These are phyloP conservation scores for Miamiensis avidus DNA, from an alignment of 169 alveolate genomes.

Conservation along the genomic window DNA sequence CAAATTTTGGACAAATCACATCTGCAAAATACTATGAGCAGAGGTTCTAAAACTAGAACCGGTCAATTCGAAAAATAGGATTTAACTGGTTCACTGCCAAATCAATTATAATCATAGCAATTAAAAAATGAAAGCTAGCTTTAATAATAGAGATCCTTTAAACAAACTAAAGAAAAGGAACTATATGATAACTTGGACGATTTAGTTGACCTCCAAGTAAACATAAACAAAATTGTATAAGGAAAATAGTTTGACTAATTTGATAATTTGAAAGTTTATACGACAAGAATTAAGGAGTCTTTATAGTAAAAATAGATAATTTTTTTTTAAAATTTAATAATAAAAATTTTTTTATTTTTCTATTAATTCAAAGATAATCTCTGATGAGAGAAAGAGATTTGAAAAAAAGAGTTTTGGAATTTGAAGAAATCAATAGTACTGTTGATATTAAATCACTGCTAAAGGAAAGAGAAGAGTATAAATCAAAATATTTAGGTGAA, in stretches of 20 bases:
- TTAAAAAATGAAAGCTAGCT: background rate
- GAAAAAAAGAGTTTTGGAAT: constrained; percentile 7
- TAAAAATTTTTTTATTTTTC: background rate
- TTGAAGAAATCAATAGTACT: constrained; percentile 16
- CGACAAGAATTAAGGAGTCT: constrained; percentile 16
- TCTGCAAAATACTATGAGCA: background rate
- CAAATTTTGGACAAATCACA: constrained; percentile 20
- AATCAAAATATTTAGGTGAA: constrained; percentile 7
- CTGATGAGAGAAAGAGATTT: constrained; percentile 15
- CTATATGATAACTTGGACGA: background rate
- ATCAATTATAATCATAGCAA: too few relatives aligned
- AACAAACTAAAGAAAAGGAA: background rate
- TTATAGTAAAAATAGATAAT: background rate
- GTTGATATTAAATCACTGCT: constrained; percentile 10
- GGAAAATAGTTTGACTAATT: constrained; percentile 3
- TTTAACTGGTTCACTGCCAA: too few relatives aligned
- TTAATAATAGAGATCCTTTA: too few relatives aligned
- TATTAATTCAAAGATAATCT: background rate
- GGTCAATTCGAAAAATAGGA: background rate
- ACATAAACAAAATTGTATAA: constrained; percentile 4
- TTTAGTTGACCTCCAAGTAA: constrained; percentile 4
- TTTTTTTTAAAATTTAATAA: background rate
- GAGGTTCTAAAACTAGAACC: background rate
- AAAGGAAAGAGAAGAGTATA: constrained; percentile 28
- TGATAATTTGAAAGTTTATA: background rate